A percentile compares a stretch with the other conserved stretches of the same genome.
Conservation (phyloP, 2,329 filamentous ascomycete species). For the Colletotrichum acutatum region DNA sequence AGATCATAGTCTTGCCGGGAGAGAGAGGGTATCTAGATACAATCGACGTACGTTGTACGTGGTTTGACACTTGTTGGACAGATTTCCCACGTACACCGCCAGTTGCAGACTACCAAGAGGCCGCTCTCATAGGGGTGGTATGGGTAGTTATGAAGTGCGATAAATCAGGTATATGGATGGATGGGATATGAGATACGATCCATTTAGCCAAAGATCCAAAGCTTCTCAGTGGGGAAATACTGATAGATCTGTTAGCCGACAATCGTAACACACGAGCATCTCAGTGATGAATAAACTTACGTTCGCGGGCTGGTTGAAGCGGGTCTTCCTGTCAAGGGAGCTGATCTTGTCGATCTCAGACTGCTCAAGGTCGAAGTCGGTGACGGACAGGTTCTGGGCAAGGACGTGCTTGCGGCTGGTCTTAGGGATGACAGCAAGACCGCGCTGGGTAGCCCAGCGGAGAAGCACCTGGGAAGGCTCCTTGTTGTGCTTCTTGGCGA, state of each 20-base stretch:
- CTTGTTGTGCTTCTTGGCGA: slow-evolving; percentile 78
- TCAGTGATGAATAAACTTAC: slow-evolving; percentile 57
- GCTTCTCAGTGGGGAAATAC: slow-evolving; percentile 67
- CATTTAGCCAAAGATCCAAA: slow-evolving; percentile 67
- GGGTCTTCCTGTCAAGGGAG: slow-evolving; percentile 71
- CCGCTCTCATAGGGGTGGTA: not conserved
- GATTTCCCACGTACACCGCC: slow-evolving; percentile 26
- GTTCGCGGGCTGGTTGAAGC: slow-evolving; percentile 82
- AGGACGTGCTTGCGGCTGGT: slow-evolving; percentile 66
- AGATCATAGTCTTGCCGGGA: slow-evolving; percentile 30
- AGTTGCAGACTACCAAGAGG: not conserved
- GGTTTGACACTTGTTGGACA: not conserved
- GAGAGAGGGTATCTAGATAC: slow-evolving; percentile 29
- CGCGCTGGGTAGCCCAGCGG: slow-evolving; percentile 87
- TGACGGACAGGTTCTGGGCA: slow-evolving; percentile 74
- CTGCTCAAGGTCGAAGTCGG: slow-evolving; percentile 72
- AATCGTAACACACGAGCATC: not conserved
- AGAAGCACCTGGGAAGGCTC: slow-evolving; percentile 84
- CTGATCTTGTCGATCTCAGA: slow-evolving; percentile 76
- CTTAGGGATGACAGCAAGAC: slow-evolving; percentile 86
- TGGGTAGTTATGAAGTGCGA: slow-evolving; percentile 8
- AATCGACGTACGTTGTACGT: slow-evolving; percentile 18
- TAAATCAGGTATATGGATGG: not conserved
- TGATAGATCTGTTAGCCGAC: slow-evolving; percentile 39
- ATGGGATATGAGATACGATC: slow-evolving; percentile 2